Conservation (phyloP, 2,329 filamentous ascomycete species). For the Microsporum ferrugineum region DNA sequence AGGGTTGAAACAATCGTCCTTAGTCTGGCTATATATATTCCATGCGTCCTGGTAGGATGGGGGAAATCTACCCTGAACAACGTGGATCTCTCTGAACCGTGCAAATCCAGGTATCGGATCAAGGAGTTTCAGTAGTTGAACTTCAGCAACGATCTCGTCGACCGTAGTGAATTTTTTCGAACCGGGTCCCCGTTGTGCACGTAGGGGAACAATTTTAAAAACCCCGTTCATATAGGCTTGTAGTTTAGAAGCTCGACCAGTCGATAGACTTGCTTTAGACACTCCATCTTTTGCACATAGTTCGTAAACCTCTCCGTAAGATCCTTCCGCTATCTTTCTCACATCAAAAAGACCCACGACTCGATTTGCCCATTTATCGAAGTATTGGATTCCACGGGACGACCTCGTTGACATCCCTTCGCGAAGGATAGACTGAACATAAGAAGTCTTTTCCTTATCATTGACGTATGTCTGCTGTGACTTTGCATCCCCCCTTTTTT, state of each 20-base stretch:
- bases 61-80: conserved; percentile 47
- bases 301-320: conserved; percentile 55
- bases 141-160: conserved; percentile 41
- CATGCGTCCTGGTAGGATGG: conserved; percentile 39
- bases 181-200: conserved; percentile 30
- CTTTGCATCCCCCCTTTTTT: conserved; percentile 11
- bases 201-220: conserved; percentile 40
- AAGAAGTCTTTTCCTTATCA: conserved; percentile 25
- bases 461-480: conserved; percentile 25
- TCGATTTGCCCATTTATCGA: conserved; percentile 29
- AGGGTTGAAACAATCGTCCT: conserved; percentile 42
- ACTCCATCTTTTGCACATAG: conserved; percentile 34
- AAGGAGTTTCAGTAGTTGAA: conserved; percentile 46
- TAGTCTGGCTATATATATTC: conserved; percentile 29
- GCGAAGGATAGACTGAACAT: conserved; percentile 28
- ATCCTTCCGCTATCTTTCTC: conserved; percentile 54
- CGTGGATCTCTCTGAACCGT: conserved; percentile 47
- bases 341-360: conserved; percentile 35
- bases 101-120: conserved; percentile 52
- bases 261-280: conserved; percentile 26
- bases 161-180: conserved; percentile 35
- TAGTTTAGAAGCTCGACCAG: conserved; percentile 28
- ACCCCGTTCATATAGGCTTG: conserved; percentile 34
- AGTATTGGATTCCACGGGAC: conserved; percentile 29
- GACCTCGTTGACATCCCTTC: conserved; percentile 28